phyloP scores from a whole-genome alignment of 345 rosid genomes.

The Pugionium dolabratum region DNA sequence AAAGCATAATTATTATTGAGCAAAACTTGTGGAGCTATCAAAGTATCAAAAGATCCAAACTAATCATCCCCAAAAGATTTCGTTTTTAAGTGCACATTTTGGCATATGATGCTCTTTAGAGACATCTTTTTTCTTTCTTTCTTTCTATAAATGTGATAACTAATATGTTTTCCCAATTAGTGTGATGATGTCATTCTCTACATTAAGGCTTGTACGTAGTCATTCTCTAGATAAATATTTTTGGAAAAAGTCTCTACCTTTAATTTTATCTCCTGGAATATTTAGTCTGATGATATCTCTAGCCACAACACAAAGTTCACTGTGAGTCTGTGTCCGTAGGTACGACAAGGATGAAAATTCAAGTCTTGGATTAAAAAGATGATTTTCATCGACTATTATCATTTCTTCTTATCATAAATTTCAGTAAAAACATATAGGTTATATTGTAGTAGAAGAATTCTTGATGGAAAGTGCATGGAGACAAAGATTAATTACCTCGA shows the following conservation, averaged over 20 bases:
- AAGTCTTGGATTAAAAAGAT: no score
- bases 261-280: no score
- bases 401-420: no score
- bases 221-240: no score
- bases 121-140: not conserved
- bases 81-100: conserved; percentile 27
- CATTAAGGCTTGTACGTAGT: conserved; percentile 13
- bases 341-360: no score
- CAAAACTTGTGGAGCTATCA: conserved; percentile 40
- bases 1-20: conserved; percentile 19
- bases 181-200: conserved; percentile 25
- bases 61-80: conserved; percentile 32
- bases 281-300: no score
- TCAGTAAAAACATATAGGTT: conserved; percentile 9
- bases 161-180: conserved; percentile 38
- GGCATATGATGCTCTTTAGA: conserved; percentile 37
- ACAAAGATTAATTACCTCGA: conserved; percentile 15
- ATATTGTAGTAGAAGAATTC: not conserved
- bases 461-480: no score
- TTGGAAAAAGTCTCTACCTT: no score
- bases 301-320: no score
- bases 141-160: conserved; percentile 28
- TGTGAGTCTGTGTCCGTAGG: no score
- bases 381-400: no score
- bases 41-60: conserved; percentile 44